Evolutionary conservation across 1,284 basidiomycete genomes (phyloP), one percentile per base, ranked within the genome.

Genomic region (Trametes versicolor): DNA sequence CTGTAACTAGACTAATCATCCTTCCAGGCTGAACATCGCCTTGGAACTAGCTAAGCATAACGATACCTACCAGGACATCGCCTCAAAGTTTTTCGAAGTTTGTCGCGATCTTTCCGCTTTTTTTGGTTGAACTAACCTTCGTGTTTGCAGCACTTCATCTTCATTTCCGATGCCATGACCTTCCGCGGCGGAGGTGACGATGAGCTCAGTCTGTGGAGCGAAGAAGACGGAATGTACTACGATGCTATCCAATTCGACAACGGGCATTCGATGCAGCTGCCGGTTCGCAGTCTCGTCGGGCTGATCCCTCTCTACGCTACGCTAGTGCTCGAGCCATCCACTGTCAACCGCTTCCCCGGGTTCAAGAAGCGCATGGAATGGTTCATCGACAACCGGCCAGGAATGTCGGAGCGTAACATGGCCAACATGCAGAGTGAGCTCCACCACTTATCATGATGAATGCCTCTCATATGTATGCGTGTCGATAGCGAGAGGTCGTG

Each of bases 301-400:
- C 85, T 99, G 63, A 98, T 99, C 70, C 97, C 97, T 6, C 85
- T 99, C 25, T 99, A 97, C 77, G 97, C 93, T 2, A 98, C 96
- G 0, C 83, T 98, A 47, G 96, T 97, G 1, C 85, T 99, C 45
- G 97, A 99, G 77, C 97, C 97, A 1, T 82, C 88, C 10, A 88
- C 91, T 17, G 87, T 99, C 73, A 95, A 95, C 75, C 87, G 92
- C 37, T 94, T 99, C 83, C 96, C 96, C 13, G 96, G 96, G 6
- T 99, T 99, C 85, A 98, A 95, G 83, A 98, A 98, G 80, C 89
- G 97, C 52, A 90, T 99, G 88, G 94, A 99, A 72, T 99, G 97
- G 97, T 99, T 99, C 82, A 88, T 99, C 63, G 90, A 98, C 74
- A 95, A 99, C 79, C 83, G 97, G 29, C 90, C 93, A 1, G 94